These are phyloP conservation scores for Artemisia princeps DNA, from an alignment of 140 eudicot species.

Conservation along the genomic window DNA sequence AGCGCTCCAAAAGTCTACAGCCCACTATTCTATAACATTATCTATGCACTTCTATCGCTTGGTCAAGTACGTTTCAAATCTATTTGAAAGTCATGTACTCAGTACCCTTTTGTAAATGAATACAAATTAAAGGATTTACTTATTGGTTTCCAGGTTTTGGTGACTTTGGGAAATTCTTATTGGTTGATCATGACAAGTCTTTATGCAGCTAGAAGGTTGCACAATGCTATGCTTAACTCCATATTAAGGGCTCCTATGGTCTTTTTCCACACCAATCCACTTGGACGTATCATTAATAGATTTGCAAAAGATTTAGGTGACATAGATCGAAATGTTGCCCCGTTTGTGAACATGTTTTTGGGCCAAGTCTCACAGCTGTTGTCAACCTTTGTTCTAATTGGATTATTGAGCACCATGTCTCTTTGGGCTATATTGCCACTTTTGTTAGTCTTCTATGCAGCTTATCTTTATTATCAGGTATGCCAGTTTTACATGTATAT, in stretches of 20 bases:
- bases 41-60: slow-evolving; percentile 72
- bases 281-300: slow-evolving; percentile 83
- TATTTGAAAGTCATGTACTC: neutral
- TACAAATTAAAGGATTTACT: slow-evolving; percentile 16
- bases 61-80: slow-evolving; percentile 54
- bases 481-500: neutral
- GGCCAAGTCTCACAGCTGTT: slow-evolving; percentile 75
- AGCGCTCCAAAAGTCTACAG: slow-evolving; percentile 50
- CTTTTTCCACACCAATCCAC: slow-evolving; percentile 92
- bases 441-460: slow-evolving; percentile 68
- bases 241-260: slow-evolving; percentile 93
- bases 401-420: slow-evolving; percentile 81
- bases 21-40: slow-evolving; percentile 59
- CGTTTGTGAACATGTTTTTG: slow-evolving; percentile 56
- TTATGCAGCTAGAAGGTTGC: slow-evolving; percentile 73
- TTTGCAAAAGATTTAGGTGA: slow-evolving; percentile 90
- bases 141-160: slow-evolving; percentile 55
- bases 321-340: slow-evolving; percentile 85
- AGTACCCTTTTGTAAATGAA: neutral
- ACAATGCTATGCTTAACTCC: slow-evolving; percentile 71
- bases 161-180: slow-evolving; percentile 71
- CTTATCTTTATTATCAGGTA: slow-evolving; percentile 96
- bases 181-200: slow-evolving; percentile 88
- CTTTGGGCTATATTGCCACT: slow-evolving; percentile 97
- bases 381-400: slow-evolving; percentile 85